phyloP scores from a whole-genome alignment of 495 filamentous ascomycete genomes.

The Penicillium mononematosum region DNA sequence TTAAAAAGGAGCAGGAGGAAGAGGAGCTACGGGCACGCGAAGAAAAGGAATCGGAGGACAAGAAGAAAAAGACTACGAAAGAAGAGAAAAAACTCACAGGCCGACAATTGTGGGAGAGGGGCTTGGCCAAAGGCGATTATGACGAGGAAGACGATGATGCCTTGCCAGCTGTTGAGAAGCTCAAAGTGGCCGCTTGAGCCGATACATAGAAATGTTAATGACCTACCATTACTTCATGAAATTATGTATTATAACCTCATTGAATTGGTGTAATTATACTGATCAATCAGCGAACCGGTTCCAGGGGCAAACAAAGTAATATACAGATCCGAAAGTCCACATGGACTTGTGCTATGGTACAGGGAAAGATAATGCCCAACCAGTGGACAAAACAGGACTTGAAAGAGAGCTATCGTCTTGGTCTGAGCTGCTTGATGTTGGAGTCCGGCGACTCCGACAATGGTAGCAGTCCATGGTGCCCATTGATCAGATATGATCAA shows the following conservation, averaged over 20 bases:
- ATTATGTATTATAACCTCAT: constrained; percentile 12
- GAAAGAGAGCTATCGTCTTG: neutral
- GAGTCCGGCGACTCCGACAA: neutral
- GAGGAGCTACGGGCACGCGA: constrained; percentile 59
- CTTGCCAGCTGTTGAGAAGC: constrained; percentile 60
- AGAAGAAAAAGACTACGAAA: constrained; percentile 59
- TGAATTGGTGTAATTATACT: constrained; percentile 7
- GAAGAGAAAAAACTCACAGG: constrained; percentile 72
- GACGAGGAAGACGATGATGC: constrained; percentile 63
- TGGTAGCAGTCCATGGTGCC: neutral
- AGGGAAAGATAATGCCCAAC: neutral
- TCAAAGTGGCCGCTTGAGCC: constrained; percentile 59
- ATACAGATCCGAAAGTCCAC: constrained; percentile 1
- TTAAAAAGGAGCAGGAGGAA: constrained; percentile 76
- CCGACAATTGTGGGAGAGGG: constrained; percentile 80
- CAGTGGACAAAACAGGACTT: neutral
- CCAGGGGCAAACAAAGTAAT: neutral
- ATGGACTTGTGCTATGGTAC: neutral
- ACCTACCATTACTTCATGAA: constrained; percentile 17
- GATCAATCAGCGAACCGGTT: neutral
- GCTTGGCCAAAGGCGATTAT: constrained; percentile 71
- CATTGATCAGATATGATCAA: neutral
- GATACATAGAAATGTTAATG: constrained; percentile 20
- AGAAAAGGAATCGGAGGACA: constrained; percentile 72
- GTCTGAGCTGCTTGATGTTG: neutral